phyloP scores from a whole-genome alignment of 2,329 filamentous ascomycete genomes.

The Rhynchosporium agropyri region DNA sequence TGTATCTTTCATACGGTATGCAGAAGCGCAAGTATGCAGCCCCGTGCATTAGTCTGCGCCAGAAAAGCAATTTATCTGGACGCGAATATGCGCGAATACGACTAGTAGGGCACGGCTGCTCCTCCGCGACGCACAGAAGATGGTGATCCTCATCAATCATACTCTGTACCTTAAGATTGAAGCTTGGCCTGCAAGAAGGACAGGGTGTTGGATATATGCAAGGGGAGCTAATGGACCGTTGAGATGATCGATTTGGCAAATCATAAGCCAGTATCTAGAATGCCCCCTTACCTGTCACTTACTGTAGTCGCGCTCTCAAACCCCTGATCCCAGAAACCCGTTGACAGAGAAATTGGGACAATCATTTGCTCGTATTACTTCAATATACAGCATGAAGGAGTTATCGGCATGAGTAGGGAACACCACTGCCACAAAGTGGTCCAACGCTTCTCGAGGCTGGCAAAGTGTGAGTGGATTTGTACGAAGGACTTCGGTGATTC shows the following conservation, averaged over 20 bases:
- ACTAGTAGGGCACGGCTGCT: conserved; percentile 14
- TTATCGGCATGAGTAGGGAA: no score
- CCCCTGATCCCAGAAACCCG: not conserved
- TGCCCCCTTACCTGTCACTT: conserved; percentile 12
- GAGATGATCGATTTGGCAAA: conserved; percentile 10
- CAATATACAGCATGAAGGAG: no score
- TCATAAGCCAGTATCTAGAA: conserved; percentile 12
- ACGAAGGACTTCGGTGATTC: conserved; percentile 1
- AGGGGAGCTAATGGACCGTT: conserved; percentile 1
- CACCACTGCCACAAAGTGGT: not conserved
- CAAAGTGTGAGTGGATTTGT: not conserved
- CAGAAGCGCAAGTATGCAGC: conserved; percentile 11
- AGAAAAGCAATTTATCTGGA: conserved; percentile 11
- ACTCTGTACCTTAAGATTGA: conserved; percentile 1
- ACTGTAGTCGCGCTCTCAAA: not conserved
- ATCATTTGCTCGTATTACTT: not conserved
- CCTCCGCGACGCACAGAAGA: conserved; percentile 22
- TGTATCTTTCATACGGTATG: not conserved
- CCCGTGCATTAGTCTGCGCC: not conserved
- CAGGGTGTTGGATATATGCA: not conserved
- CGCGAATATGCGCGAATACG: conserved; percentile 1
- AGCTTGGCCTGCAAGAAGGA: conserved; percentile 6
- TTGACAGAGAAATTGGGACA: conserved; percentile 6
- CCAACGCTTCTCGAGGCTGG: conserved; percentile 8
- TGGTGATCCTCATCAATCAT: conserved; percentile 14